These are phyloP conservation scores for Acer negundo DNA, from an alignment of 345 rosid species.

Conservation along the genomic window DNA sequence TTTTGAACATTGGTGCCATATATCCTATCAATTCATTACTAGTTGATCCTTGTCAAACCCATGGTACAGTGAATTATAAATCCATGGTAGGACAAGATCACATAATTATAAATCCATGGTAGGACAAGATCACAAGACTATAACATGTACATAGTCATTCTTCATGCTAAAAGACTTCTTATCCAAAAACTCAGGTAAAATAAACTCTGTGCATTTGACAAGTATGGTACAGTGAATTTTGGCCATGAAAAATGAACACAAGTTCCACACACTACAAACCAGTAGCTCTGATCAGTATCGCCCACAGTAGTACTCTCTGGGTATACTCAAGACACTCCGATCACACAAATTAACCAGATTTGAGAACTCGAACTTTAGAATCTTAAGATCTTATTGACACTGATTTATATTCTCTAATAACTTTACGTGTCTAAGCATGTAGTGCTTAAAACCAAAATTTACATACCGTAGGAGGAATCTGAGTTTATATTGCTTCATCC, in stretches of 20 bases:
- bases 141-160: background rate
- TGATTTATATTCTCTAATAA: no score
- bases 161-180: background rate
- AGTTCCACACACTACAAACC: background rate
- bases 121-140: background rate
- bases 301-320: background rate
- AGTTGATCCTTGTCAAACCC: background rate
- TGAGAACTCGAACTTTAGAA: background rate
- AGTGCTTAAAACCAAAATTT: background rate
- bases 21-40: background rate
- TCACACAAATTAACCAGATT: background rate
- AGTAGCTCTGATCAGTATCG: background rate
- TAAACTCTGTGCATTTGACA: background rate
- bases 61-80: no score
- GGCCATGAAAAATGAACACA: background rate
- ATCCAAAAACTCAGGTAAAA: background rate
- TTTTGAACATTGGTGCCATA: no score
- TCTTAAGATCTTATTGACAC: background rate
- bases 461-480: constrained; percentile 67
- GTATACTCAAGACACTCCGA: background rate
- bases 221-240: background rate
- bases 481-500: constrained; percentile 56
- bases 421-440: no score
- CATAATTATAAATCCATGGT: background rate
- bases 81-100: no score